A percentile compares a stretch with the other conserved stretches of the same genome.
Conservation (phyloP, 2,329 filamentous ascomycete species). For the Aspergillus sp. region DNA sequence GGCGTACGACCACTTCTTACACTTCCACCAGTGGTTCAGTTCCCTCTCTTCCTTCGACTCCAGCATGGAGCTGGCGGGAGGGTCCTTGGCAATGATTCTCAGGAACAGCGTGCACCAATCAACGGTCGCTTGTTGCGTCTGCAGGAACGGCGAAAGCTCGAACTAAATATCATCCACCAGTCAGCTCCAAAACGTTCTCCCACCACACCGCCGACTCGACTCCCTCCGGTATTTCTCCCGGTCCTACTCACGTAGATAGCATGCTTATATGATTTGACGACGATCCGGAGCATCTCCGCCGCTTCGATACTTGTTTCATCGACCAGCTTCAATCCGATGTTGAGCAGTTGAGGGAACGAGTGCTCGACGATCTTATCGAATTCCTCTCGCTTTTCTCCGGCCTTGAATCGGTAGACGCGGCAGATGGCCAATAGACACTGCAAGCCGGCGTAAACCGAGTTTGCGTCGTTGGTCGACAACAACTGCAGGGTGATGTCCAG, state of each 20-base stretch:
- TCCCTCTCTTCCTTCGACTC: conserved; percentile 85
- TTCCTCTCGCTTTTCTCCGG: conserved; percentile 75
- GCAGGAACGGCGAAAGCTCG: conserved; percentile 76
- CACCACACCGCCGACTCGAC: not conserved
- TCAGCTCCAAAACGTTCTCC: conserved; percentile 21
- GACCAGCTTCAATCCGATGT: conserved; percentile 84
- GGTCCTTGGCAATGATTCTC: conserved; percentile 79
- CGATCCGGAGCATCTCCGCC: conserved; percentile 92
- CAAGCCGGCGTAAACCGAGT: conserved; percentile 85
- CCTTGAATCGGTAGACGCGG: conserved; percentile 92
- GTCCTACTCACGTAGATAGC: conserved; percentile 77
- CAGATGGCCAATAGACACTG: conserved; percentile 94
- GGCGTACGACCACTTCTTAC: conserved; percentile 99
- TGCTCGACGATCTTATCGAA: conserved; percentile 93
- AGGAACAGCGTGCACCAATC: conserved; percentile 97
- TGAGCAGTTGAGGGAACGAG: conserved; percentile 83
- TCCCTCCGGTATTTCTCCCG: not conserved
- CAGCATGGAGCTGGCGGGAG: conserved; percentile 73
- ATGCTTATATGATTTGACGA: conserved; percentile 97
- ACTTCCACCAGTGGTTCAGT: conserved; percentile 98
- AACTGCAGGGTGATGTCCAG: conserved; percentile 89
- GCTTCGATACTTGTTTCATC: conserved; percentile 91
- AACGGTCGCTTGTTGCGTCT: conserved; percentile 79
- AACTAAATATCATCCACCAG: conserved; percentile 57
- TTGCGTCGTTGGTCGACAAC: conserved; percentile 79